Base-by-base conservation (phyloP, 2,329 filamentous ascomycete species). In the Colletotrichum chlorophyti region DNA sequence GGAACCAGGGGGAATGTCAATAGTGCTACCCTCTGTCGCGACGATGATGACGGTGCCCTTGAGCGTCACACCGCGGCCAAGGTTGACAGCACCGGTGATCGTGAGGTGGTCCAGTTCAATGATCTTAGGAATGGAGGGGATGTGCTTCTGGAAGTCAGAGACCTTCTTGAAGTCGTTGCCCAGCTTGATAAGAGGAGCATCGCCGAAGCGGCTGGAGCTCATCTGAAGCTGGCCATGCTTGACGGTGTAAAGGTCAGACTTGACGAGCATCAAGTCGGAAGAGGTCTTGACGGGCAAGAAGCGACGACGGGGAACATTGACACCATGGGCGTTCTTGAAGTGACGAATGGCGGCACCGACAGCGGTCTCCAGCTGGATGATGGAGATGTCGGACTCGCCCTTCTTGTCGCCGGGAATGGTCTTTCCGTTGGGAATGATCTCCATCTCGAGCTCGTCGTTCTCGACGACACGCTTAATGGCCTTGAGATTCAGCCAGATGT, bases 201-300 rank as follows among this genome's bases (percentile, higher is more conserved):
- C 93, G 65, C 95, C 95, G 77, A 99, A 98, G 67, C 95, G 92
- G 82, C 89, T 93, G 66, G 93, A 88, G 84, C 96, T 96, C 81
- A 99, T 96, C 74, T 97, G 87, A 65, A 99, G 87, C 83, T 98
- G 94, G 66, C 95, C 95, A 81, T 99, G 95, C 87, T 97, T 95
- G 68, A 99, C 87, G 9, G 93, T 96, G 87, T 99, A 99, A 61
- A 99, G 86, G 73, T 99, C 95, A 23, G 95, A 98, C 87, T 99
- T 99, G 86, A 99, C 95, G 62, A 99, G 90, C 93, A 99, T 96
- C 65, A 99, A 85, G 75, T 99, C 95, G 51, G 95, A 99, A 86
- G 94, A 99, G 19, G 95, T 99, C 91, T 99, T 99, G 83, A 99
- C 95, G 62, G 95, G 95, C 83, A 99, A 86, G 91, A 99, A 99